Evolutionary conservation across 2,329 filamentous ascomycete species (phyloP).

Genomic region (Curvularia lunata): DNA sequence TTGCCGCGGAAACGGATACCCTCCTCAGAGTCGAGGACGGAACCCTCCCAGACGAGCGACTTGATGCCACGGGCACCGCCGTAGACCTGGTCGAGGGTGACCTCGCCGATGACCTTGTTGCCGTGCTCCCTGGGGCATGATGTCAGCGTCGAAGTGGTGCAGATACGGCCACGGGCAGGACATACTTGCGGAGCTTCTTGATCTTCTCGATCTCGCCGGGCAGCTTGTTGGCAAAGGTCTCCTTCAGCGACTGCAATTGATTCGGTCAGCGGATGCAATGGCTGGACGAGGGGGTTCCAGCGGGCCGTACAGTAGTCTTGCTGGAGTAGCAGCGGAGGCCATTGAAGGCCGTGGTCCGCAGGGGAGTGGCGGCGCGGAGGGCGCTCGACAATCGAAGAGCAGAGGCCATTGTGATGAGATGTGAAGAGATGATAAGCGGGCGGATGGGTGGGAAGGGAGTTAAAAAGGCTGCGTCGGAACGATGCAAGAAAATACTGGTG

Average conservation of each 20-base stretch:
- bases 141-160: slow-evolving; percentile 33
- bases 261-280: slow-evolving; percentile 34
- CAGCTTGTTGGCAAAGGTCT: slow-evolving; percentile 94
- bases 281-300: slow-evolving; percentile 5
- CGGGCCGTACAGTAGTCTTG: slow-evolving; percentile 76
- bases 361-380: slow-evolving; percentile 73
- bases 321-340: slow-evolving; percentile 87
- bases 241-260: slow-evolving; percentile 81
- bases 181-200: slow-evolving; percentile 95
- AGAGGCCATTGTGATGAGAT: slow-evolving; percentile 73
- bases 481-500: slow-evolving; percentile 38
- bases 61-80: slow-evolving; percentile 99
- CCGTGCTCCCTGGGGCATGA: slow-evolving; percentile 76
- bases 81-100: slow-evolving; percentile 99
- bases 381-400: slow-evolving; percentile 81
- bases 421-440: slow-evolving; percentile 43
- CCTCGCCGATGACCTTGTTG: slow-evolving; percentile 93
- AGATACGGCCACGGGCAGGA: slow-evolving; percentile 4
- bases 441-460: slow-evolving; percentile 41
- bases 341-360: slow-evolving; percentile 77
- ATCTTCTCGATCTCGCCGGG: slow-evolving; percentile 98
- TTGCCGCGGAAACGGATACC: slow-evolving; percentile 99
- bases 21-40: slow-evolving; percentile 97
- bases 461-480: slow-evolving; percentile 31
- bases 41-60: slow-evolving; percentile 93